Conservation (phyloP, 1,139 yeast species). For the Eremothecium sinecaudum region DNA sequence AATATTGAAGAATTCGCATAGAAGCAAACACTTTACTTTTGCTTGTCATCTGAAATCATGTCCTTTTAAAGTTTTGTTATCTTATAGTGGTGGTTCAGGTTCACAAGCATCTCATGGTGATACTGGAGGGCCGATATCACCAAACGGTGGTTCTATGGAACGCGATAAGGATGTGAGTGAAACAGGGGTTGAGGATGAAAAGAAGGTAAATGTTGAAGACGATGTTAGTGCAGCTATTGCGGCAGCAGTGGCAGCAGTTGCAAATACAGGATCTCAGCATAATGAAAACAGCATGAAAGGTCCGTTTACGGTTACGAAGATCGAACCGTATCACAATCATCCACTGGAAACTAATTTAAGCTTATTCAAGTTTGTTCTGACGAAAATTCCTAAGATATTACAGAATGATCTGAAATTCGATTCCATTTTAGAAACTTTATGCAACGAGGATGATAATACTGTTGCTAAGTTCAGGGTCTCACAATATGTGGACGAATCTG, state of each 20-base stretch:
- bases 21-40: slow-evolving; percentile 30
- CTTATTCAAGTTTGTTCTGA: slow-evolving; percentile 26
- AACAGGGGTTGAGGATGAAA: slow-evolving; percentile 8
- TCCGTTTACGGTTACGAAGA: slow-evolving; percentile 30
- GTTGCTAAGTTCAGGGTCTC: slow-evolving; percentile 29
- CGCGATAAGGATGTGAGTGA: not conserved
- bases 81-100: slow-evolving; percentile 16
- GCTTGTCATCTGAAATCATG: slow-evolving; percentile 31
- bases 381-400: slow-evolving; percentile 28
- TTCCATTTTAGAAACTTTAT: slow-evolving; percentile 23
- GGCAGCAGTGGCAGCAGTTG: slow-evolving; percentile 23
- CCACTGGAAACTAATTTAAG: slow-evolving; percentile 28
- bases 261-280: slow-evolving; percentile 6
- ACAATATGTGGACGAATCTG: slow-evolving; percentile 29
- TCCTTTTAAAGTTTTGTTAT: slow-evolving; percentile 28
- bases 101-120: not conserved
- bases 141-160: slow-evolving; percentile 4
- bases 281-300: slow-evolving; percentile 16
- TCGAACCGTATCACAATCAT: slow-evolving; percentile 30
- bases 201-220: slow-evolving; percentile 6
- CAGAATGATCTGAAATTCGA: slow-evolving; percentile 30
- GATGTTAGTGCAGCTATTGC: slow-evolving; percentile 26
- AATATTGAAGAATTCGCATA: slow-evolving; percentile 30
- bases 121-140: slow-evolving; percentile 1
- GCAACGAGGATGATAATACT: slow-evolving; percentile 26